phyloP scores from a whole-genome alignment of 352 stramenopile species.

The Phytopythium kandeliae region DNA sequence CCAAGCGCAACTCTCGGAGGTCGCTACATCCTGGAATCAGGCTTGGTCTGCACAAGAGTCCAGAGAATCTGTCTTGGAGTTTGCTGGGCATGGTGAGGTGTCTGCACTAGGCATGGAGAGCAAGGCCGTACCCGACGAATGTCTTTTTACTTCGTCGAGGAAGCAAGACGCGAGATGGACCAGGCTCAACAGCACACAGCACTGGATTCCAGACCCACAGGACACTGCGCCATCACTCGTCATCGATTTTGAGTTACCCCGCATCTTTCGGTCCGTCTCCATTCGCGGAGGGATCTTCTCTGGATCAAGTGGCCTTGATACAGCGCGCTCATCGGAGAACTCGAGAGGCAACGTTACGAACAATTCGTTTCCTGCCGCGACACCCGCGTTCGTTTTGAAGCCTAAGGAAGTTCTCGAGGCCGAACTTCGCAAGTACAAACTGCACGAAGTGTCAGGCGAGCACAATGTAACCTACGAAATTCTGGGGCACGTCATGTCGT shows the following conservation, averaged over 20 bases:
- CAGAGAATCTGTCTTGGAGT: constrained; percentile 6
- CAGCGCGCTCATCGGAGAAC: neutral
- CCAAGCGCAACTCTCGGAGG: constrained; percentile 23
- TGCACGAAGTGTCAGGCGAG: constrained; percentile 42
- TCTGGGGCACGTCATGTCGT: constrained; percentile 67
- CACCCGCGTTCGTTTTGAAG: constrained; percentile 45
- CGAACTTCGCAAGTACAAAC: constrained; percentile 30
- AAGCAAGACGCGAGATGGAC: constrained; percentile 49
- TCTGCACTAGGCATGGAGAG: constrained; percentile 53
- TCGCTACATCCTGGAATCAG: constrained; percentile 29
- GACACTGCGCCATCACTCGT: constrained; percentile 50
- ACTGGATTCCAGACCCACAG: constrained; percentile 48
- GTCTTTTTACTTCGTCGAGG: constrained; percentile 47
- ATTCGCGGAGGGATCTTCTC: constrained; percentile 49
- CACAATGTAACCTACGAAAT: constrained; percentile 64
- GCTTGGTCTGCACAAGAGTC: constrained; percentile 16
- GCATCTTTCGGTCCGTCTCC: constrained; percentile 52
- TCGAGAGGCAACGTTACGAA: neutral
- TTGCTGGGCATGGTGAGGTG: constrained; percentile 43
- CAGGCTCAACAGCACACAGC: constrained; percentile 49
- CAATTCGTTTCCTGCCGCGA: neutral
- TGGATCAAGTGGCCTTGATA: neutral
- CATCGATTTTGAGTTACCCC: constrained; percentile 67
- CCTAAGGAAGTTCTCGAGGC: constrained; percentile 22
- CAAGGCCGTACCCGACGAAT: constrained; percentile 50